Percentiles rank a stretch among this genome's conserved stretches.
phyloP scores from a whole-genome alignment of 257 asterid genomes.

The Solanum chmielewskii region DNA sequence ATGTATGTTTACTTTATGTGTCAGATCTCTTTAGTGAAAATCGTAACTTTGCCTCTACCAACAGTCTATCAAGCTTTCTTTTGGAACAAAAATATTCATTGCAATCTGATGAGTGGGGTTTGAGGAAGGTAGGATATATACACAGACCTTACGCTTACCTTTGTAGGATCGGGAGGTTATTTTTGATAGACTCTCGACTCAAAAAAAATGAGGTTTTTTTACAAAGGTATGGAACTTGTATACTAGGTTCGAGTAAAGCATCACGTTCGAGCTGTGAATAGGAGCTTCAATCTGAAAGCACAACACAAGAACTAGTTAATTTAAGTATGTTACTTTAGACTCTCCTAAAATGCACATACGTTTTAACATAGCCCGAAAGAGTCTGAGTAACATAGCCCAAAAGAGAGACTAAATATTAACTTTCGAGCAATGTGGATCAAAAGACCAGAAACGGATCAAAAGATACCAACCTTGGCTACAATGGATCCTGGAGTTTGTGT shows the following conservation, averaged over 20 bases:
- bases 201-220: neutral
- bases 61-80: neutral
- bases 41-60: neutral
- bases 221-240: neutral
- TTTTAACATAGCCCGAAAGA: neutral
- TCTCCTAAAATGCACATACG: neutral
- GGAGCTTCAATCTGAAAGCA: constrained; percentile 81
- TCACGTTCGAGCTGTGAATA: constrained; percentile 90
- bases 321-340: neutral
- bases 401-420: too few relatives aligned
- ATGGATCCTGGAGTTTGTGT: too few relatives aligned
- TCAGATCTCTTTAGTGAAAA: neutral
- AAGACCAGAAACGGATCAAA: too few relatives aligned
- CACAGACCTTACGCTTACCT: neutral
- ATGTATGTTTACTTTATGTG: neutral
- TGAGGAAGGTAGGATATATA: neutral
- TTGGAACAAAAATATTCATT: neutral
- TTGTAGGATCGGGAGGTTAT: neutral
- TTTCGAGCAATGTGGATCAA: too few relatives aligned
- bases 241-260: constrained; percentile 59
- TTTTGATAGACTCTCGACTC: neutral
- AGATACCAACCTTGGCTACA: too few relatives aligned
- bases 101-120: neutral
- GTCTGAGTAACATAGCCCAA: neutral
- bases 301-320: neutral